phyloP scores from a whole-genome alignment of 2,329 filamentous ascomycete species.

The Rhytidhysteron rufulum region DNA sequence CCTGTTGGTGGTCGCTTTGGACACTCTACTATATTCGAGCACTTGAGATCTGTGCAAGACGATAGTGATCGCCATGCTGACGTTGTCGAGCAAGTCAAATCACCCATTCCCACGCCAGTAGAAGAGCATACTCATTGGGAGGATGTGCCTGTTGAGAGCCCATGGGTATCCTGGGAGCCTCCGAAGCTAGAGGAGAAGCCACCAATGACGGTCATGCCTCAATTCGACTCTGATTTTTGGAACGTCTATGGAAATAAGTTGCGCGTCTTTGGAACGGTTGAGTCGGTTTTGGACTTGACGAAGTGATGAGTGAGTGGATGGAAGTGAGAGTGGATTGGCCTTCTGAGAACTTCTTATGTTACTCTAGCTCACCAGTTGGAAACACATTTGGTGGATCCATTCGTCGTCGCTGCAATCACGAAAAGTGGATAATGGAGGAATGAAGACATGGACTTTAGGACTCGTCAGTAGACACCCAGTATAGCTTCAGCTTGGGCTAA shows the following conservation, averaged over 20 bases:
- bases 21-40: slow-evolving; percentile 4
- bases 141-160: slow-evolving; percentile 14
- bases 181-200: slow-evolving; percentile 15
- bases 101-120: background rate
- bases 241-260: slow-evolving; percentile 55
- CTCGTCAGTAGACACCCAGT: too few relatives aligned
- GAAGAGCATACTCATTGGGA: slow-evolving; percentile 13
- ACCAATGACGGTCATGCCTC: slow-evolving; percentile 48
- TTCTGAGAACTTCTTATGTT: too few relatives aligned
- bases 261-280: slow-evolving; percentile 57
- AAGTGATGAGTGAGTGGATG: background rate
- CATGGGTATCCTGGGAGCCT: slow-evolving; percentile 17
- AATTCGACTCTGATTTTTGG: slow-evolving; percentile 54
- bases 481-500: too few relatives aligned
- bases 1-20: slow-evolving; percentile 2
- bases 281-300: slow-evolving; percentile 31
- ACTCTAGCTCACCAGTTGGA: too few relatives aligned
- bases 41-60: background rate
- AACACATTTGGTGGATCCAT: too few relatives aligned
- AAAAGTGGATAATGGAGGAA: too few relatives aligned
- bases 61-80: background rate
- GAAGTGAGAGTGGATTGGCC: too few relatives aligned
- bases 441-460: too few relatives aligned
- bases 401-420: too few relatives aligned
- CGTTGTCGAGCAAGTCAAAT: background rate